Evolutionary conservation across 805 yeast species (phyloP).

Genomic region (Candida namnaoensis): DNA sequence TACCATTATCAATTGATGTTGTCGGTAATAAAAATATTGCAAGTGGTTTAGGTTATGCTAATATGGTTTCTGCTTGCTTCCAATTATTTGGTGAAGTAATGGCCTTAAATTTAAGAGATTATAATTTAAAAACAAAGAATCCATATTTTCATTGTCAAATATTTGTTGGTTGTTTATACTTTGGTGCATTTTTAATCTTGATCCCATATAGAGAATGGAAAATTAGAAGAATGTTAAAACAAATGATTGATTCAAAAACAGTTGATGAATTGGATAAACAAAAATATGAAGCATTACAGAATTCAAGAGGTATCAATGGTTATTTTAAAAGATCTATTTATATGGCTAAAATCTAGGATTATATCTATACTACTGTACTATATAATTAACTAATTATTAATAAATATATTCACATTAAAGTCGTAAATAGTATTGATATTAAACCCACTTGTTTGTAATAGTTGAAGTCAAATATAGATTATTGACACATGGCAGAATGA

Average conservation of each 20-base stretch:
- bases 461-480: too few relatives aligned
- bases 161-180: constrained; percentile 43
- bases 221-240: constrained; percentile 30
- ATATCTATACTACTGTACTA: too few relatives aligned
- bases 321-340: constrained; percentile 8
- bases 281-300: not conserved
- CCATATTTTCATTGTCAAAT: constrained; percentile 56
- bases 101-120: constrained; percentile 38
- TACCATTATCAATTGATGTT: constrained; percentile 30
- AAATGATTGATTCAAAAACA: constrained; percentile 5
- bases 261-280: not conserved
- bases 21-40: constrained; percentile 27
- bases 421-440: too few relatives aligned
- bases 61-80: constrained; percentile 19
- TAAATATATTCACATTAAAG: too few relatives aligned
- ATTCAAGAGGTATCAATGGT: not conserved
- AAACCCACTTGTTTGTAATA: too few relatives aligned
- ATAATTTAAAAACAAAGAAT: constrained; percentile 11
- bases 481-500: too few relatives aligned
- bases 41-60: constrained; percentile 29
- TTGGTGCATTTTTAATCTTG: constrained; percentile 32
- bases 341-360: too few relatives aligned
- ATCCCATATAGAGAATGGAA: constrained; percentile 44
- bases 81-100: constrained; percentile 44
- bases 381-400: too few relatives aligned